Base-by-base conservation (phyloP, 768 basidiomycete genomes). In the Pilatotrama ljubarskyi region DNA sequence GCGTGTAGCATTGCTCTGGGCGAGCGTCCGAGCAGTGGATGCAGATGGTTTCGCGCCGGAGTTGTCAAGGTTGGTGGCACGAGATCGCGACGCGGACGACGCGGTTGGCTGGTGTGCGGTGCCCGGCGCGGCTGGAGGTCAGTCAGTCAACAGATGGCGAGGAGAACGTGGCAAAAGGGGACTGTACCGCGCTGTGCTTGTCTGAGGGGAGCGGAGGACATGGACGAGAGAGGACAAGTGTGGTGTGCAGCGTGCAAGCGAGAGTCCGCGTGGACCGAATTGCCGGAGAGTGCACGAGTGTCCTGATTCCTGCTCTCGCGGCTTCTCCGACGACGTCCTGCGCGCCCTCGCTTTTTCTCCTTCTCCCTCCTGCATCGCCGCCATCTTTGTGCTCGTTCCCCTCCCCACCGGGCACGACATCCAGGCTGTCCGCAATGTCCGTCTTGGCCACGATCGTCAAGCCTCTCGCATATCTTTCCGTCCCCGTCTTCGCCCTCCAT, bases 381-480 rank as follows among this genome's bases (percentile, higher is more conserved):
- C 43, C 46, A 53, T 58, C 55, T 59, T 40, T 44, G 17, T 13
- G 25, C 51, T 24, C 38, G 51, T 25, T 48, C 56, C 20, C 51
- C 48, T 51, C 59, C 18, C 40, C 50, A 44, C 51, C 55, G 20
- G 36, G 20, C 26, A 42, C 54, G 63, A 36, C 61, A 58, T 51
- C 61, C 41, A 61, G 58, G 56, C 53, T 62, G 58, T 55, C 64
- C 58, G 66, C 66, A 68, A 91, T 91, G 90, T 85, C 85, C 62
- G 76, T 87, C 68, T 69, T 91, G 66, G 68, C 79, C 47, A 75
- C 78, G 55, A 59, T 91, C 59, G 71, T 90, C 72, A 88, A 84
- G 71, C 86, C 90, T 5, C 73, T 92, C 53, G 91, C 87, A 47
- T 93, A 93, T 69, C 66, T 90, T 60, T 90, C 91, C 26, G 78